phyloP scores from a whole-genome alignment of 352 stramenopile species.

The Thraustochytrium sp. region DNA sequence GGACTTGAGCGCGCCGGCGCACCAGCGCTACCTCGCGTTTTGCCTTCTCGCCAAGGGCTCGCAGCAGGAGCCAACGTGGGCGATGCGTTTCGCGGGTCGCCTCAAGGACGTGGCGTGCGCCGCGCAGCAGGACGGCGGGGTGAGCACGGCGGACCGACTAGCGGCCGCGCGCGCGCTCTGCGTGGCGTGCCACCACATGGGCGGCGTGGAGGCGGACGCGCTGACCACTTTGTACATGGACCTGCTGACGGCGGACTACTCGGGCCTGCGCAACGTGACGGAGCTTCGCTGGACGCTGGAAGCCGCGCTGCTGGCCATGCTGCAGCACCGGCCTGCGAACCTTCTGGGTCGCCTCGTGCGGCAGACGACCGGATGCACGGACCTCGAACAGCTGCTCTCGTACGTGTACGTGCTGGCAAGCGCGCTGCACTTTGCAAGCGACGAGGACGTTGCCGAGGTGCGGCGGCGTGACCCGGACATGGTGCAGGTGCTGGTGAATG shows the following conservation, averaged over 20 bases:
- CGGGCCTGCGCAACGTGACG: not conserved
- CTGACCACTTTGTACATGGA: not conserved
- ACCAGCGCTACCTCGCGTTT: not conserved
- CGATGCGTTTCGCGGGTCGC: not conserved
- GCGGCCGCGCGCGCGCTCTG: not conserved
- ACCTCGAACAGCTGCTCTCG: not conserved
- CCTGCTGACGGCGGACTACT: not conserved
- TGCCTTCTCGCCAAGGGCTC: not conserved
- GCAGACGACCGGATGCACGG: not conserved
- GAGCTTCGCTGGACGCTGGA: not conserved
- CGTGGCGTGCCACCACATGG: not conserved
- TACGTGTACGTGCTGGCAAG: constrained; percentile 10
- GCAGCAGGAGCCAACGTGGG: not conserved
- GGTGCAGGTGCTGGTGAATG: not conserved
- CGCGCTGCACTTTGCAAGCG: not conserved
- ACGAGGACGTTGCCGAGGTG: not conserved
- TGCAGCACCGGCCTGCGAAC: not conserved
- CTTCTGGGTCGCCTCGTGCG: not conserved
- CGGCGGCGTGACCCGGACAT: not conserved
- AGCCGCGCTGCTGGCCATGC: not conserved
- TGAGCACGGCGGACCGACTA: not conserved
- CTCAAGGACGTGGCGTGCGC: not conserved
- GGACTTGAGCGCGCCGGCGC: not conserved
- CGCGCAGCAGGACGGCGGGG: not conserved
- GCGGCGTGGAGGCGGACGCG: not conserved